Evolutionary conservation across 208 protist genomes (phyloP), one percentile per base, ranked within the genome.

Genomic region (Kentomonas sorsogonicus): DNA sequence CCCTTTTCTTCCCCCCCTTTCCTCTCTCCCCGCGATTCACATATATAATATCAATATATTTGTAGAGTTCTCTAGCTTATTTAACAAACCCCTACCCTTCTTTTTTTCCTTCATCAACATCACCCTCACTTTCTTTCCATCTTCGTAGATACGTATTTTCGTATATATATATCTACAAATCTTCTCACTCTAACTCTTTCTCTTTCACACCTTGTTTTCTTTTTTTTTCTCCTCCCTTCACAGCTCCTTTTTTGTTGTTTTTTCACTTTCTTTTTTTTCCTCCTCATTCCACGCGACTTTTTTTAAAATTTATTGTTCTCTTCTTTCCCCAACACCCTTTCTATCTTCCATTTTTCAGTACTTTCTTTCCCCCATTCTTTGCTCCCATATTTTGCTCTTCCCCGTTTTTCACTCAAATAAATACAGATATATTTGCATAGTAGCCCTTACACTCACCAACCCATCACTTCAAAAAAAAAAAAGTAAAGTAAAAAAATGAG

Each of bases 131-230:
- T n/a, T n/a, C n/a, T n/a, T 51, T 27, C 45, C n/a, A n/a, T n/a
- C n/a, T 44, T 43, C 31, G 25, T 16, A 45, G 53, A 39, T 63
- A 44, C 30, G 33, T 41, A 30, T 46, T 27, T 48, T 60, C 20
- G 27, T 63, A 44, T 39, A 40, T 41, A 30, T 53, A 5, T 36
- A 5, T 22, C 48, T 30, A 38, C 3, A 13, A 20, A 55, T 10
- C 26, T 47, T 26, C 46, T 59, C 22, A 2, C 16, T 11, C 23
- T 9, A 11, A 38, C n/a, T 20, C 22, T 25, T 13, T 55, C 50
- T 25, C 30, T 33, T 16, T 26, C 25, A 2, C 1, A 6, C n/a
- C 4, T 22, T 25, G 25, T 20, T 10, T 39, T n/a, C 47, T 44
- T 3, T 27, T n/a, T 30, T 25, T 55, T 39, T 39, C 7, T 39